Evolutionary conservation across 2,329 filamentous ascomycete genomes (phyloP), one percentile per base, ranked within the genome.

Genomic region (Phoma sp.): DNA sequence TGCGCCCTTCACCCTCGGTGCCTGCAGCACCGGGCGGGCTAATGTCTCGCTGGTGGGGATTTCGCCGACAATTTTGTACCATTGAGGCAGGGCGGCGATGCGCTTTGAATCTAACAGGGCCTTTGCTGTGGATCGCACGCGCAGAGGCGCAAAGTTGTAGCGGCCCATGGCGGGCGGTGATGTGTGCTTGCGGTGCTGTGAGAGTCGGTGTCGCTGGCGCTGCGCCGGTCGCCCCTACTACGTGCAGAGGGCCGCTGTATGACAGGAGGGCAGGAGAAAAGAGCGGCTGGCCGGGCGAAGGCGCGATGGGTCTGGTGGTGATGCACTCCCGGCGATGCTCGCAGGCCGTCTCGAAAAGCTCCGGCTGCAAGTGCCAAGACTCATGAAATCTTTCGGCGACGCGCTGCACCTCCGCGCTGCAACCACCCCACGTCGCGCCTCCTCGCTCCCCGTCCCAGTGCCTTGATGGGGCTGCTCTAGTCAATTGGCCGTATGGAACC

Each of bases 31-130:
- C 4, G 82, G 82, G 32, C 86, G 83, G 44, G 85, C 80, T 29
- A 88, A 77, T 7, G 82, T 79, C 64, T 86, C 81, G 41, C 84
- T 76, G 4, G 86, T 86, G 22, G 86, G 86, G 18, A 86, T 80
- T 46, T 81, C 78, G 58, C 77, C 77, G 37, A 88, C 69, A 9
- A 83, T 77, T 43, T 80, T 71, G 63, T 84, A 82, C 86, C 86
- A 89, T 40, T 80, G 76, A 7, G 82, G 82, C 29, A 78, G 75
- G 9, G 57, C 55, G 29, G 58, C 52, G 52, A 77, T 70, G 50
- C 76, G 74, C 59, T 76, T 76, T 4, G 76, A 69, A 48, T 79
- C 75, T 55, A 82, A 73, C 53, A 83, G 77, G 54, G 78, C 78
- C 39, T 79, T 76, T 49, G 81, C 80, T n/a, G 78, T 75, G 54